Evolutionary conservation across 1,139 yeast species (phyloP).

Genomic region (Yamadazyma taylorii): DNA sequence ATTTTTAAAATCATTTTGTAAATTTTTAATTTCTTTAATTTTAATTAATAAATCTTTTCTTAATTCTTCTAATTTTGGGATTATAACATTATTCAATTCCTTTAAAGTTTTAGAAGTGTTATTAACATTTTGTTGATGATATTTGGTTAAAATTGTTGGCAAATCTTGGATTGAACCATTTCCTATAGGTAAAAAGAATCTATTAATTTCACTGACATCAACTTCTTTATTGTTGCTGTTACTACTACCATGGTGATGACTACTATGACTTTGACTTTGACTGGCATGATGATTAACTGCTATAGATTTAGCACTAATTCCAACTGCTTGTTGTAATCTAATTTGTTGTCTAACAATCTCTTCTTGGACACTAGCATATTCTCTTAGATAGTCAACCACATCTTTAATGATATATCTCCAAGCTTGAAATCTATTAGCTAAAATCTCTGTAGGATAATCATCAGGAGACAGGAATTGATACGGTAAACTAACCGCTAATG

Average conservation of each 20-base stretch:
- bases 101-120: conserved; percentile 67
- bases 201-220: conserved; percentile 39
- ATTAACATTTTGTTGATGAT: conserved; percentile 71
- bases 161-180: conserved; percentile 81
- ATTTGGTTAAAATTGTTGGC: conserved; percentile 70
- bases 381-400: conserved; percentile 70
- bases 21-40: conserved; percentile 80
- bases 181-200: conserved; percentile 70
- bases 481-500: conserved; percentile 41
- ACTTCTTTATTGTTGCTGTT: conserved; percentile 22
- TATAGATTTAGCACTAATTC: conserved; percentile 26
- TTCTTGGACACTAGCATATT: conserved; percentile 82
- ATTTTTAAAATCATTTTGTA: conserved; percentile 82
- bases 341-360: conserved; percentile 83
- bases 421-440: conserved; percentile 79
- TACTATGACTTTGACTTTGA: conserved; percentile 5
- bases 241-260: conserved; percentile 3
- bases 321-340: conserved; percentile 77
- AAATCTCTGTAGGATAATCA: conserved; percentile 76
- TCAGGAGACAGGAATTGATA: conserved; percentile 29
- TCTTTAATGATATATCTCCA: conserved; percentile 84
- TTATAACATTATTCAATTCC: conserved; percentile 65
- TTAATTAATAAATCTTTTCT: conserved; percentile 79
- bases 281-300: conserved; percentile 12
- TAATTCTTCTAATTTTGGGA: conserved; percentile 85